Conservation (phyloP, 176 grass and related monocot species). For the Avena sativa region DNA sequence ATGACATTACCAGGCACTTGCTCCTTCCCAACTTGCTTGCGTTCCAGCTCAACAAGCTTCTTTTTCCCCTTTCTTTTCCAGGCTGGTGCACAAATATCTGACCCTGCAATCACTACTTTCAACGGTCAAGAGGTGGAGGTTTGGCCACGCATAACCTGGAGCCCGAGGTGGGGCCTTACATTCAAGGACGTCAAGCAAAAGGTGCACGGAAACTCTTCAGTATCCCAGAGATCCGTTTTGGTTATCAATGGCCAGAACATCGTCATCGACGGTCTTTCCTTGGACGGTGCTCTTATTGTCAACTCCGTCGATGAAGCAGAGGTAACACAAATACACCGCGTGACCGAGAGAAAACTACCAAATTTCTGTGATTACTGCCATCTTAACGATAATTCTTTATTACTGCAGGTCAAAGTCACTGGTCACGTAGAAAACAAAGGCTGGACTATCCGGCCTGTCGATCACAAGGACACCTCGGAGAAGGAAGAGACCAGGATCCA, state of each 20-base stretch:
- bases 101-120: constrained; percentile 67
- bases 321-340: constrained; percentile 43
- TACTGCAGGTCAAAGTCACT: constrained; percentile 63
- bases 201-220: constrained; percentile 49
- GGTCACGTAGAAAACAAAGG: constrained; percentile 67
- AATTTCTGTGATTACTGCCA: neutral
- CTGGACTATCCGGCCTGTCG: constrained; percentile 61
- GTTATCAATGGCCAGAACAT: constrained; percentile 67
- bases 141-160: constrained; percentile 90
- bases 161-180: constrained; percentile 74
- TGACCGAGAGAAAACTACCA: neutral
- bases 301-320: constrained; percentile 73
- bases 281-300: constrained; percentile 83
- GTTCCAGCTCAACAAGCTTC: constrained; percentile 29
- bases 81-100: constrained; percentile 73
- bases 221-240: constrained; percentile 71
- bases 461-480: constrained; percentile 73
- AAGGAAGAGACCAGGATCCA: constrained; percentile 81
- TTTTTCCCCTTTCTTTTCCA: constrained; percentile 35
- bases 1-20: constrained; percentile 6
- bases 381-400: neutral
- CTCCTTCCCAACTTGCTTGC: constrained; percentile 17
- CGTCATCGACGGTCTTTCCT: constrained; percentile 58
- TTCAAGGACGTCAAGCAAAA: constrained; percentile 76
- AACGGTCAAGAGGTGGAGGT: constrained; percentile 96